A percentile compares a stretch with the other conserved stretches of the same genome.
Evolutionary conservation across 129 eudicot genomes (phyloP).

Genomic region (Tanacetum coccineum): DNA sequence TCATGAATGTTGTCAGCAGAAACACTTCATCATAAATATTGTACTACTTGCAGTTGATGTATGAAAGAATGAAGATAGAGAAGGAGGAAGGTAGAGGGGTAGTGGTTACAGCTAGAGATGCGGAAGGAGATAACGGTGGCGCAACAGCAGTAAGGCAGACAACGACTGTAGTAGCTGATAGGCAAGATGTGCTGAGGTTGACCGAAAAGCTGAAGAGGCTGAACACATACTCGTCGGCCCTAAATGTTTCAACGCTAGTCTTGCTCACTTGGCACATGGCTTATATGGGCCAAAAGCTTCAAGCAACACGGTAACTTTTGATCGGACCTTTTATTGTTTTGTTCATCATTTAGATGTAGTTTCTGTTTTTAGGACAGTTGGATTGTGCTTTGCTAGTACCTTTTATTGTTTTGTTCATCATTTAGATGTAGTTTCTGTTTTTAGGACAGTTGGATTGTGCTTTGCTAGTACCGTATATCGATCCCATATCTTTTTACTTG

Average conservation of each 20-base stretch:
- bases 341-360: neutral
- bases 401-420: conserved; percentile 1
- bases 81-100: conserved; percentile 71
- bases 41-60: conserved; percentile 44
- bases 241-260: conserved; percentile 53
- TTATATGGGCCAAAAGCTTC: conserved; percentile 46
- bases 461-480: neutral
- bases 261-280: conserved; percentile 69
- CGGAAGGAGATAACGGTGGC: conserved; percentile 12
- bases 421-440: neutral
- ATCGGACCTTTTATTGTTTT: conserved; percentile 2
- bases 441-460: conserved; percentile 7
- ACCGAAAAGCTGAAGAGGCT: conserved; percentile 48
- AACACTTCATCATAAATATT: neutral
- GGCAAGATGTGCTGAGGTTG: conserved; percentile 24
- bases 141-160: conserved; percentile 4
- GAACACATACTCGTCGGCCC: conserved; percentile 52
- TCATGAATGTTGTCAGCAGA: too few species aligned
- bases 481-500: neutral
- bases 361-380: neutral
- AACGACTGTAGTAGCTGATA: conserved; percentile 7
- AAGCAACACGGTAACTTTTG: conserved; percentile 15
- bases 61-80: conserved; percentile 63
- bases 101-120: conserved; percentile 17
- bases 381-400: neutral